Evolutionary conservation across 352 stramenopile genomes (phyloP).

Genomic region (Phytophthora vignae): DNA sequence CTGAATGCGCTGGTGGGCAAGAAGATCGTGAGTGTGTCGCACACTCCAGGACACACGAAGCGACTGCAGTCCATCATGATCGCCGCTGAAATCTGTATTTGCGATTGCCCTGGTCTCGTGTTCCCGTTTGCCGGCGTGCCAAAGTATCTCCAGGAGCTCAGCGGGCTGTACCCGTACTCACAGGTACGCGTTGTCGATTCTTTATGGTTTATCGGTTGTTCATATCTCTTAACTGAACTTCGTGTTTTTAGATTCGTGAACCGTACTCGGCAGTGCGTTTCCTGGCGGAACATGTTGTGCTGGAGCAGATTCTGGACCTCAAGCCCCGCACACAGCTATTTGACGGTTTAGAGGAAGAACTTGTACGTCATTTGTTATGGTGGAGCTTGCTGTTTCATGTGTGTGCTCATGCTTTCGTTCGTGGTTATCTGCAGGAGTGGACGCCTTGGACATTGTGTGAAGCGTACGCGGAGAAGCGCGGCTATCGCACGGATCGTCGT

Average conservation of each 20-base stretch:
- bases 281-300: slow-evolving; percentile 74
- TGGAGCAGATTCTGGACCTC: slow-evolving; percentile 78
- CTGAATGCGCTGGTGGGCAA: slow-evolving; percentile 87
- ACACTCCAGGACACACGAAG: slow-evolving; percentile 89
- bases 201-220: not conserved
- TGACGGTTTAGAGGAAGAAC: slow-evolving; percentile 78
- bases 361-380: slow-evolving; percentile 45
- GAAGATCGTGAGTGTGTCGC: slow-evolving; percentile 89
- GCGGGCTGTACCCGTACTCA: slow-evolving; percentile 84
- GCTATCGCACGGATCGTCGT: slow-evolving; percentile 81
- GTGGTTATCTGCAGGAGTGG: slow-evolving; percentile 62
- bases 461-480: slow-evolving; percentile 85
- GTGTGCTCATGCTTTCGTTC: slow-evolving; percentile 2
- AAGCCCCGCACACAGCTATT: slow-evolving; percentile 79
- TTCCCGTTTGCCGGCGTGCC: slow-evolving; percentile 84
- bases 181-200: slow-evolving; percentile 48
- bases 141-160: slow-evolving; percentile 88
- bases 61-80: slow-evolving; percentile 89
- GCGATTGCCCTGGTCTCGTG: slow-evolving; percentile 87
- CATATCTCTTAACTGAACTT: not conserved
- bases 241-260: slow-evolving; percentile 75
- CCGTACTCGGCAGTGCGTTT: slow-evolving; percentile 90
- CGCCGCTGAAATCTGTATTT: slow-evolving; percentile 84
- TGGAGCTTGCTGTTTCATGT: not conserved
- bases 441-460: slow-evolving; percentile 86